Conservation (phyloP, 1,284 basidiomycete genomes). For the Rhodotorula mucilaginosa region DNA sequence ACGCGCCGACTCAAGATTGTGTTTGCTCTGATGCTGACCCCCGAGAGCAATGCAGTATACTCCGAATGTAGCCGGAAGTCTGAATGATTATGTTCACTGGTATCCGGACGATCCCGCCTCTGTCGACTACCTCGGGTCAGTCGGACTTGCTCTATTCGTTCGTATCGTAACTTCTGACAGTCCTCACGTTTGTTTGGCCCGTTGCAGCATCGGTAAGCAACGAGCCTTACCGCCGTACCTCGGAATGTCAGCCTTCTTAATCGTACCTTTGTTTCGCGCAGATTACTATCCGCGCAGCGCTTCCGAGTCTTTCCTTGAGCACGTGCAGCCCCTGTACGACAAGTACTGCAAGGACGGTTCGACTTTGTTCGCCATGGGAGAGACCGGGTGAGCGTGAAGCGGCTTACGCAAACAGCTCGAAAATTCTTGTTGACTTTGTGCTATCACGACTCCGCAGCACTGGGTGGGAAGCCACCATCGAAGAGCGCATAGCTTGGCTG, state of each 20-base stretch:
- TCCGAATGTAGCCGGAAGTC: conserved; percentile 30
- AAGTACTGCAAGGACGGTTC: conserved; percentile 39
- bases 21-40: not conserved
- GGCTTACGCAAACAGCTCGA: too few species aligned
- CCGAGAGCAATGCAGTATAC: not conserved
- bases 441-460: not conserved
- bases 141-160: not conserved
- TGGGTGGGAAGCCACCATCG: conserved; percentile 26
- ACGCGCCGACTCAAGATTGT: too few species aligned
- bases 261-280: not conserved
- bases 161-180: not conserved
- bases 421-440: rapidly evolving
- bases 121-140: not conserved
- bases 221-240: too few species aligned
- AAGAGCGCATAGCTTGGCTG: conserved; percentile 45
- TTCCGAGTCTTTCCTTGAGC: conserved; percentile 8
- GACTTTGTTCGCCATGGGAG: conserved; percentile 48
- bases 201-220: conserved; percentile 42
- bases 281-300: conserved; percentile 15
- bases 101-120: conserved; percentile 38
- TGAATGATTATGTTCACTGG: conserved; percentile 39
- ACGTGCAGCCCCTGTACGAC: conserved; percentile 44
- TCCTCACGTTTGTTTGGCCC: not conserved
- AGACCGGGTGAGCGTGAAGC: conserved; percentile 43
- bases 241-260: not conserved